A percentile compares a stretch with the other conserved stretches of the same genome.
phyloP scores from a whole-genome alignment of 352 stramenopile species.

The Globisporangium yorkense region DNA sequence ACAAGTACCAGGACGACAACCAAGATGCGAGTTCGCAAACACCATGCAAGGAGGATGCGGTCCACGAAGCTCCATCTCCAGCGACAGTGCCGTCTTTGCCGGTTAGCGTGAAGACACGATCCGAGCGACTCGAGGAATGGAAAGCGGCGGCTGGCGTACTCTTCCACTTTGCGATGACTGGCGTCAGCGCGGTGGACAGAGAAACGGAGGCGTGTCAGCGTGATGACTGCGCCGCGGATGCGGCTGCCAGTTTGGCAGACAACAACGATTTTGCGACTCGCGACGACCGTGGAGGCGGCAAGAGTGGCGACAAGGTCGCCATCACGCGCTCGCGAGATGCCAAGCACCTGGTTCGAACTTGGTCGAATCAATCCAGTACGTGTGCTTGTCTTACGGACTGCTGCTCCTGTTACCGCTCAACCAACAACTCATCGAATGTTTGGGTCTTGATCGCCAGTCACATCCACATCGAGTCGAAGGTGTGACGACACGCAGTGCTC shows the following conservation, averaged over 20 bases:
- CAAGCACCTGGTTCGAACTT: neutral
- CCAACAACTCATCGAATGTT: too few relatives aligned
- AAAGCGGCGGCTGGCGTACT: conserved; percentile 21
- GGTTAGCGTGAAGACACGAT: neutral
- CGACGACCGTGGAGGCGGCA: neutral
- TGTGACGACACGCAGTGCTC: neutral
- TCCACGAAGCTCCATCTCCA: neutral
- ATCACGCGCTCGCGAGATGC: neutral
- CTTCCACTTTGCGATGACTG: conserved; percentile 37
- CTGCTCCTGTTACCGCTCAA: neutral
- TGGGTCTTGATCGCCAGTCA: neutral
- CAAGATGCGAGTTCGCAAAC: neutral
- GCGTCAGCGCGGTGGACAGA: conserved; percentile 10
- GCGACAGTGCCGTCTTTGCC: conserved; percentile 1
- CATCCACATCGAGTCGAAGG: conserved; percentile 2
- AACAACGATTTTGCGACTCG: neutral
- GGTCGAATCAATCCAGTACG: conserved; percentile 11
- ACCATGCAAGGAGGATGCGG: neutral
- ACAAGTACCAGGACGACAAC: conserved; percentile 43
- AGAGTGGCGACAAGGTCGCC: neutral
- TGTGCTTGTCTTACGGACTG: neutral
- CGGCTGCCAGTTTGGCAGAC: neutral
- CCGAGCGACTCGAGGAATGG: conserved; percentile 11
- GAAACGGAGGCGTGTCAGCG: neutral
- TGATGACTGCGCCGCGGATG: neutral